These are phyloP conservation scores for Beauveria caledonica DNA, from an alignment of 2,329 filamentous ascomycete genomes.

Conservation along the genomic window DNA sequence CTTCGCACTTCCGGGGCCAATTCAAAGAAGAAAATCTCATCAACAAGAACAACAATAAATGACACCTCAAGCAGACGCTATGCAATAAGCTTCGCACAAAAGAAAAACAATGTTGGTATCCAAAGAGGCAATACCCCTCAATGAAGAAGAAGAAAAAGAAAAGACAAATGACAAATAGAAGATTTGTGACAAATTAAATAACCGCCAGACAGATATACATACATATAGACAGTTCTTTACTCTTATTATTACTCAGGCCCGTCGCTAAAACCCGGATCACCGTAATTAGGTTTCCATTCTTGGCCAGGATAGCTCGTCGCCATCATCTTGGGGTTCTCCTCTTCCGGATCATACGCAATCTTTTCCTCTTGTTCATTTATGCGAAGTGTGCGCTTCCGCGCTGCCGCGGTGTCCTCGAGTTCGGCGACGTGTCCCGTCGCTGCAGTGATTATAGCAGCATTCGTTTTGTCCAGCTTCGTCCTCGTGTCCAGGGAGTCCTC, in stretches of 20 bases:
- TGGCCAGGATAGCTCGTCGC: slow-evolving; percentile 63
- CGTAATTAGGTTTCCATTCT: slow-evolving; percentile 55
- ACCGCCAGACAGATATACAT: not conserved
- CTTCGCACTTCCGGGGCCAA: not conserved
- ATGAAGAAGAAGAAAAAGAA: not conserved
- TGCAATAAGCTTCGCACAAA: not conserved
- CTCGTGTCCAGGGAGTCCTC: slow-evolving; percentile 13
- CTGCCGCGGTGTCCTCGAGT: slow-evolving; percentile 34
- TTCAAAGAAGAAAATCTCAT: not conserved
- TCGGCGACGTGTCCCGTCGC: slow-evolving; percentile 29
- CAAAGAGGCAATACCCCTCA: not conserved
- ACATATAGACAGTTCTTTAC: not conserved
- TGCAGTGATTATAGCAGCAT: slow-evolving; percentile 16
- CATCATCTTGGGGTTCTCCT: slow-evolving; percentile 47
- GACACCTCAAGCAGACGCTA: not conserved
- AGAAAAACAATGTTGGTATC: not conserved
- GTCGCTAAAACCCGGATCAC: slow-evolving; percentile 23
- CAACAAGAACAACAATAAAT: not conserved
- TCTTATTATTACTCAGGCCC: slow-evolving; percentile 4
- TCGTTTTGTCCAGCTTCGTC: not conserved
- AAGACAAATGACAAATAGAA: not conserved
- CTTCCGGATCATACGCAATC: slow-evolving; percentile 35
- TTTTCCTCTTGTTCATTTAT: slow-evolving; percentile 44
- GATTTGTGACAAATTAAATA: not conserved
- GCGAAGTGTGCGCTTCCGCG: slow-evolving; percentile 36